Evolutionary conservation across 2,329 filamentous ascomycete species (phyloP).

Genomic region (Ceratocystis smalleyi): DNA sequence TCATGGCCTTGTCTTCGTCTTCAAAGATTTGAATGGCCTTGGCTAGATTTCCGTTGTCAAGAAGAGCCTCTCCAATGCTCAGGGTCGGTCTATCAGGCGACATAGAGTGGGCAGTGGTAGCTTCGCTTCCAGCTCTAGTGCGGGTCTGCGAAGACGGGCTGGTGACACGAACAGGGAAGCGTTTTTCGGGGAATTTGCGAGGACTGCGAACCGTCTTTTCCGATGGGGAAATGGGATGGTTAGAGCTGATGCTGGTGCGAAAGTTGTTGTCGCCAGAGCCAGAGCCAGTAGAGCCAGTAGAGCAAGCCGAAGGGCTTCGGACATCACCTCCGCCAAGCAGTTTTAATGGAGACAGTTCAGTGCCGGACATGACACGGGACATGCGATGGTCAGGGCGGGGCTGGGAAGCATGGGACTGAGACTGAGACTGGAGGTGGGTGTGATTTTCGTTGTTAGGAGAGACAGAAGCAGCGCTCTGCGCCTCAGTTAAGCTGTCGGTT

Average conservation of each 20-base stretch:
- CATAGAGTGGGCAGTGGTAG: conserved; percentile 11
- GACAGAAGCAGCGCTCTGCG: not conserved
- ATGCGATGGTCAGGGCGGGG: conserved; percentile 21
- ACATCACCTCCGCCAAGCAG: conserved; percentile 30
- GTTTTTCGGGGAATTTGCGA: conserved; percentile 37
- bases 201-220: conserved; percentile 29
- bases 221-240: conserved; percentile 17
- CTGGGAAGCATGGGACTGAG: conserved; percentile 9
- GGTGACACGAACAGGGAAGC: conserved; percentile 46
- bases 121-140: conserved; percentile 13
- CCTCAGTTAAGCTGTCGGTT: conserved; percentile 13
- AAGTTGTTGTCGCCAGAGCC: conserved; percentile 15
- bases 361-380: conserved; percentile 41
- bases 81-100: conserved; percentile 23
- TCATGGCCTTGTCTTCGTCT: conserved; percentile 29
- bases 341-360: conserved; percentile 42
- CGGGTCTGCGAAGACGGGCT: conserved; percentile 17
- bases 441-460: conserved; percentile 6
- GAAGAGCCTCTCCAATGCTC: conserved; percentile 38
- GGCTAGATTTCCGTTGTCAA: conserved; percentile 40
- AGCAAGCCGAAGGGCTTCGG: conserved; percentile 19
- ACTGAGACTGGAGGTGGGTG: conserved; percentile 7
- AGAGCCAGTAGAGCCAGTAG: conserved; percentile 19
- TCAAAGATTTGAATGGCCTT: conserved; percentile 49
- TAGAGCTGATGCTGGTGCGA: conserved; percentile 17